Evolutionary conservation across 108 stramenopile genomes (phyloP).

Genomic region (Thalassiosira profunda): DNA sequence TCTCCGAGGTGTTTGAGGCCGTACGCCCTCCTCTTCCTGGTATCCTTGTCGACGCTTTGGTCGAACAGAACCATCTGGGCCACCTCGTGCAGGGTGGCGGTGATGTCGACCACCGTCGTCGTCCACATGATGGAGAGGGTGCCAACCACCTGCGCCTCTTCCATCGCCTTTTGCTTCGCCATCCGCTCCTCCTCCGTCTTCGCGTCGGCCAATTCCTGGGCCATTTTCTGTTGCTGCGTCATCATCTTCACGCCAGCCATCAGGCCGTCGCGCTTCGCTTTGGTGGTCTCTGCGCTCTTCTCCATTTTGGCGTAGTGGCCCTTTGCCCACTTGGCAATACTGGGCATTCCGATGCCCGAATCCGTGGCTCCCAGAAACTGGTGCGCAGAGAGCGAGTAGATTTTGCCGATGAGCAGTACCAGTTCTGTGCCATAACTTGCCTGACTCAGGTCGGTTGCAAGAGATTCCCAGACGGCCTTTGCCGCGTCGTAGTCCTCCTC

Average conservation of each 20-base stretch:
- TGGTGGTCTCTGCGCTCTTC: slow-evolving; percentile 21
- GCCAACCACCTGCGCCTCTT: slow-evolving; percentile 38
- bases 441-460: slow-evolving; percentile 51
- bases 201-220: slow-evolving; percentile 58
- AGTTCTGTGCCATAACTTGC: slow-evolving; percentile 72
- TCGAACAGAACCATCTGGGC: slow-evolving; percentile 82
- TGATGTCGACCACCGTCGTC: slow-evolving; percentile 84
- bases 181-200: slow-evolving; percentile 62
- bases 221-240: slow-evolving; percentile 49
- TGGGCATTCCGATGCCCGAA: slow-evolving; percentile 76
- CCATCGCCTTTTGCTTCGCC: slow-evolving; percentile 46
- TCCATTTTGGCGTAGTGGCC: slow-evolving; percentile 58
- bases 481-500: slow-evolving; percentile 57
- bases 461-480: slow-evolving; percentile 52
- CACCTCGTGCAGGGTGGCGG: slow-evolving; percentile 71
- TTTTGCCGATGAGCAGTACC: slow-evolving; percentile 66
- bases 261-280: slow-evolving; percentile 54
- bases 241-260: slow-evolving; percentile 57
- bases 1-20: slow-evolving; percentile 64
- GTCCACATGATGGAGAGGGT: slow-evolving; percentile 76
- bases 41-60: slow-evolving; percentile 57
- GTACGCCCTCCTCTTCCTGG: slow-evolving; percentile 58
- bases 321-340: slow-evolving; percentile 70
- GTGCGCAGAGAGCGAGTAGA: slow-evolving; percentile 63
- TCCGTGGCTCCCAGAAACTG: slow-evolving; percentile 73